Conservation (phyloP, 23 red algal species). For the Pyropia yezoensis region DNA sequence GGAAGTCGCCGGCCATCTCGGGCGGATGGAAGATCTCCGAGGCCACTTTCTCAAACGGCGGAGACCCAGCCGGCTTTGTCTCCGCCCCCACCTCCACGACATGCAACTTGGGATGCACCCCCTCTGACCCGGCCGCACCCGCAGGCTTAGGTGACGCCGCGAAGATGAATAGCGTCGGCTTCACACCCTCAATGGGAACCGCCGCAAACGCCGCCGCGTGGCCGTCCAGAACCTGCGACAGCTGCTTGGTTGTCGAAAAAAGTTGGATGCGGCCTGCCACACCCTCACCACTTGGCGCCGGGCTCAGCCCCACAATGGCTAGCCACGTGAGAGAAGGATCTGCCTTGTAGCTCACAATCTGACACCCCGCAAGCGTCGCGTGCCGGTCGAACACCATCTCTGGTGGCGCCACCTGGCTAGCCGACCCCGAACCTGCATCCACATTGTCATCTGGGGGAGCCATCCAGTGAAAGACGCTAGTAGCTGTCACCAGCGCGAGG, state of each 20-base stretch:
- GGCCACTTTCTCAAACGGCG: conserved; percentile 52
- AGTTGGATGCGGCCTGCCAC: conserved; percentile 81
- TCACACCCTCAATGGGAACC: conserved; percentile 14
- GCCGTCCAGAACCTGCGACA: conserved; percentile 68
- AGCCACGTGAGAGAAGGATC: conserved; percentile 49
- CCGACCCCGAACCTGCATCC: no score
- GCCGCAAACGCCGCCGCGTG: conserved; percentile 71
- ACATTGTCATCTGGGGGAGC: no score
- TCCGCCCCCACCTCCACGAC: conserved; percentile 68
- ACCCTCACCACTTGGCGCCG: not conserved
- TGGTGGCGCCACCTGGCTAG: conserved; percentile 6
- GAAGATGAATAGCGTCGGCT: conserved; percentile 39
- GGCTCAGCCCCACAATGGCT: conserved; percentile 37
- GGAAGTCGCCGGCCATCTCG: conserved; percentile 61
- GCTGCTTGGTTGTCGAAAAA: conserved; percentile 57
- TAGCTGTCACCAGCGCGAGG: conserved; percentile 58
- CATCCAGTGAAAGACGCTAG: conserved; percentile 69
- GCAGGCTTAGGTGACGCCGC: conserved; percentile 11
- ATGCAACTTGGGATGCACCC: conserved; percentile 7
- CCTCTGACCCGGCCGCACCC: conserved; percentile 6
- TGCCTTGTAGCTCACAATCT: conserved; percentile 56
- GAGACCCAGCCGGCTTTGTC: conserved; percentile 11
- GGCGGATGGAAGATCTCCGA: conserved; percentile 86
- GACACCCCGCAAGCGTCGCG: conserved; percentile 30
- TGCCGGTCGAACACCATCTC: conserved; percentile 64